Conservation (phyloP, 225 moss, liverwort and hornwort species). For the Ulota crispa region DNA sequence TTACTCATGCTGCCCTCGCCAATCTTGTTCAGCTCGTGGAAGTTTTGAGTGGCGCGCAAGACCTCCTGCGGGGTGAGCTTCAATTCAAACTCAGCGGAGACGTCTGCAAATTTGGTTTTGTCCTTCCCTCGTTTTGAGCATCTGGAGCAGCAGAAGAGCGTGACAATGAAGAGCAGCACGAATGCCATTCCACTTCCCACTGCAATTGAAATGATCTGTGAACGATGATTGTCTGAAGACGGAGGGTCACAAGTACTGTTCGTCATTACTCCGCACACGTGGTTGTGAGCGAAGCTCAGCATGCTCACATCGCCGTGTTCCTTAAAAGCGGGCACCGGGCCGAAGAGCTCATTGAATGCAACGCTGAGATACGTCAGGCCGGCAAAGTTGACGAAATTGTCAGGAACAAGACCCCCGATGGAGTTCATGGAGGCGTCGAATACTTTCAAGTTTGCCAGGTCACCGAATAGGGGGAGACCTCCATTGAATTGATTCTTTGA, state of each 20-base stretch:
- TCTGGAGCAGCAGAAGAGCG: slow-evolving; percentile 24
- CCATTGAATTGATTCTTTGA: slow-evolving; percentile 22
- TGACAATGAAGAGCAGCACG: slow-evolving; percentile 1
- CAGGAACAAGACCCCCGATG: slow-evolving; percentile 14
- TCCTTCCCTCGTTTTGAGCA: slow-evolving; percentile 6
- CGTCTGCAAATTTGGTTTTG: slow-evolving; percentile 26
- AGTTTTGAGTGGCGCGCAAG: slow-evolving; percentile 30
- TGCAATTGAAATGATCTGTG: slow-evolving; percentile 17
- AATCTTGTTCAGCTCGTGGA: slow-evolving; percentile 28
- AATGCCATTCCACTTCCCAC: slow-evolving; percentile 38
- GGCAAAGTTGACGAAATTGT: slow-evolving; percentile 1
- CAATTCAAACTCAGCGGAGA: slow-evolving; percentile 31
- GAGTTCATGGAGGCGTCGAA: slow-evolving; percentile 37
- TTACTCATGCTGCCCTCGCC: slow-evolving; percentile 43
- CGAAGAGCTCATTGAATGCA: slow-evolving; percentile 28
- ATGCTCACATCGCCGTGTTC: slow-evolving; percentile 33
- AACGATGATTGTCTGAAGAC: background rate
- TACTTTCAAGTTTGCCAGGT: slow-evolving; percentile 13
- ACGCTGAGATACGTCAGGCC: slow-evolving; percentile 38
- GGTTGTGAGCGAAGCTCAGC: slow-evolving; percentile 30
- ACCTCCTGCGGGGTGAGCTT: slow-evolving; percentile 38
- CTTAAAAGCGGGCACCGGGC: slow-evolving; percentile 26
- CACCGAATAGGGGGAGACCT: background rate
- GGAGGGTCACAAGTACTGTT: background rate
- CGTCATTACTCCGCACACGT: slow-evolving; percentile 28